These are phyloP conservation scores for Emiliania huxleyi DNA, from an alignment of 78 protist genomes.

Conservation along the genomic window DNA sequence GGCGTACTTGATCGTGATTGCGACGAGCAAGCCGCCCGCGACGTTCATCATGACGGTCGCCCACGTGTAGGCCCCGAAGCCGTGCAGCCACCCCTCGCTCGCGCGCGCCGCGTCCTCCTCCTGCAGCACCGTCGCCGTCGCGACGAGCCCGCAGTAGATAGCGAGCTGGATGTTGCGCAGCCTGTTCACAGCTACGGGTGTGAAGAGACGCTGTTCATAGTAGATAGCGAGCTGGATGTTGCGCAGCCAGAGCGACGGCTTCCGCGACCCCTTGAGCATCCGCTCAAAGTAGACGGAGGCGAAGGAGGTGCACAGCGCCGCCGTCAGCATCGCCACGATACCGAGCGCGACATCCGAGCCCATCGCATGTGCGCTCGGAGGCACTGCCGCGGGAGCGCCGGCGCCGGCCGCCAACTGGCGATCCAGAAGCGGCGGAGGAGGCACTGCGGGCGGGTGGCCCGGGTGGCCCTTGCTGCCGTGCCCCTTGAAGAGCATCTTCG, in stretches of 20 bases:
- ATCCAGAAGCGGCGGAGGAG: not conserved
- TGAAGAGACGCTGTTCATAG: too few species aligned
- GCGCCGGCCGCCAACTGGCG: not conserved
- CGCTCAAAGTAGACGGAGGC: conserved; percentile 7
- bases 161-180: conserved; percentile 4
- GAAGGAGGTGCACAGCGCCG: not conserved
- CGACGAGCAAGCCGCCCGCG: conserved; percentile 37
- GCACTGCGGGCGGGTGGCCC: not conserved
- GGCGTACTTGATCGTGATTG: conserved; percentile 35
- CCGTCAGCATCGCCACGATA: not conserved
- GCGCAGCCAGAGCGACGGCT: conserved; percentile 14
- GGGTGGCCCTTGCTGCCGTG: not conserved
- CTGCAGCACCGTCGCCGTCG: not conserved
- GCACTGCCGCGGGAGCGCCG: not conserved
- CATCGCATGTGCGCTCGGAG: not conserved
- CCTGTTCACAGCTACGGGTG: too few species aligned
- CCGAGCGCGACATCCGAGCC: not conserved
- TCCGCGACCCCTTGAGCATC: not conserved
- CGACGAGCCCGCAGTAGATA: not conserved
- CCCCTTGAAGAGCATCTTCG: not conserved
- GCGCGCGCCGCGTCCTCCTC: not conserved
- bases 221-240: conserved; percentile 12
- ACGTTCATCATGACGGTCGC: not conserved
- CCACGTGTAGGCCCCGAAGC: not conserved
- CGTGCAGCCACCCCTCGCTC: not conserved